Evolutionary conservation across 371 early-diverging fungal genomes (phyloP).

Genomic region (Massospora cicadina): DNA sequence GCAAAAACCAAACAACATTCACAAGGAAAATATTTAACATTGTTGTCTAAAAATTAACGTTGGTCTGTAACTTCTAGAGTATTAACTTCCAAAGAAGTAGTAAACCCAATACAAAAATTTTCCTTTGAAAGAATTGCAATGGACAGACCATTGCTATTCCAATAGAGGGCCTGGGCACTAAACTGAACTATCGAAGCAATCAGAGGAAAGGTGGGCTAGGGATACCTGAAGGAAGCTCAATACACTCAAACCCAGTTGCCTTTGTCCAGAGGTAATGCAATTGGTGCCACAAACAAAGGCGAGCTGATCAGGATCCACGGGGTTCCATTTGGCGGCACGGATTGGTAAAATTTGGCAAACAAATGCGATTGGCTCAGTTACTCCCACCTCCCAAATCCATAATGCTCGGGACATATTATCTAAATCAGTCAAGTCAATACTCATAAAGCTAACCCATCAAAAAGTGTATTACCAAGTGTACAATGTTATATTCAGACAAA

Average conservation of each 20-base stretch:
- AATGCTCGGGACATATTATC: conserved; percentile 30
- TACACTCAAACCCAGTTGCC: not conserved
- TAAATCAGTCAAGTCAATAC: too few species aligned
- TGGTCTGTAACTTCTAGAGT: not conserved
- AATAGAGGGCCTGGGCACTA: not conserved
- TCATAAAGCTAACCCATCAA: too few species aligned
- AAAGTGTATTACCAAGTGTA: too few species aligned
- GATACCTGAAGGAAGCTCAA: not conserved
- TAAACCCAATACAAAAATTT: not conserved
- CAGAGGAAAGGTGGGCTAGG: not conserved
- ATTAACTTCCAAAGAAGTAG: not conserved
- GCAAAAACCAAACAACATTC: too few species aligned
- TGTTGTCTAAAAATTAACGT: not conserved
- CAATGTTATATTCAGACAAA: too few species aligned
- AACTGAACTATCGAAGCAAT: not conserved
- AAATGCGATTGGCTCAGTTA: conserved; percentile 20
- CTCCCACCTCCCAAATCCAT: conserved; percentile 29
- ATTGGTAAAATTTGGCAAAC: conserved; percentile 24
- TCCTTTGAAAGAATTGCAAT: not conserved
- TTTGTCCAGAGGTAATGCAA: conserved; percentile 24
- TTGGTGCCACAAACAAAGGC: conserved; percentile 24
- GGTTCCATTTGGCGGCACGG: conserved; percentile 26
- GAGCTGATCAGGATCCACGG: conserved; percentile 19
- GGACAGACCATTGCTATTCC: not conserved
- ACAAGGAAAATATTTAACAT: not conserved